Evolutionary conservation across 768 basidiomycete species (phyloP).

Genomic region (Pleurotus sapidus): DNA sequence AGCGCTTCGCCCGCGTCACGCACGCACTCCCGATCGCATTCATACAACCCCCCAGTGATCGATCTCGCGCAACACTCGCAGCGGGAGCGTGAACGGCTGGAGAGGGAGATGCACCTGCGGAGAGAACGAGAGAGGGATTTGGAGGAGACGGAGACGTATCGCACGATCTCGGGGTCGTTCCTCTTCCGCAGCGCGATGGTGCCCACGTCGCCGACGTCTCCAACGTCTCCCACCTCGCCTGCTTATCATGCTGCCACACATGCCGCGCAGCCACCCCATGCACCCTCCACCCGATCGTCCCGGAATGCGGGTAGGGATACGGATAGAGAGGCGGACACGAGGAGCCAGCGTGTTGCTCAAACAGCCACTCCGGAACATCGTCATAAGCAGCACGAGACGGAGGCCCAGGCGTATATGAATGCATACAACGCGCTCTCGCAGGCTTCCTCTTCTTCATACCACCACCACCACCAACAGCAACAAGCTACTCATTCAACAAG

Average conservation of each 20-base stretch:
- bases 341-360: too few species aligned
- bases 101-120: background rate
- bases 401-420: too few species aligned
- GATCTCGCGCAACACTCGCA: slow-evolving; percentile 2
- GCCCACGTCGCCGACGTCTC: background rate
- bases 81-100: background rate
- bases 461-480: too few species aligned
- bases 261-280: background rate
- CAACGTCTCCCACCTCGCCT: background rate
- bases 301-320: too few species aligned
- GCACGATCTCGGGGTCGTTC: slow-evolving; percentile 18
- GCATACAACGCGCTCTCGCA: too few species aligned
- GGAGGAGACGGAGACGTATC: background rate
- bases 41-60: slow-evolving; percentile 1
- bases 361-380: too few species aligned
- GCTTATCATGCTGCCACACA: background rate
- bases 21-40: background rate
- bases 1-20: too few species aligned
- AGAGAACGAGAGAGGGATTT: too few species aligned
- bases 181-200: slow-evolving; percentile 28
- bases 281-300: background rate
- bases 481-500: background rate
- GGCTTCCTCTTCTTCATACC: too few species aligned
- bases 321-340: too few species aligned
- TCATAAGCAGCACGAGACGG: too few species aligned